A percentile compares a stretch with the other conserved stretches of the same genome.
Evolutionary conservation across 441 rosid genomes (phyloP).

Genomic region (Erysimum cheiri): DNA sequence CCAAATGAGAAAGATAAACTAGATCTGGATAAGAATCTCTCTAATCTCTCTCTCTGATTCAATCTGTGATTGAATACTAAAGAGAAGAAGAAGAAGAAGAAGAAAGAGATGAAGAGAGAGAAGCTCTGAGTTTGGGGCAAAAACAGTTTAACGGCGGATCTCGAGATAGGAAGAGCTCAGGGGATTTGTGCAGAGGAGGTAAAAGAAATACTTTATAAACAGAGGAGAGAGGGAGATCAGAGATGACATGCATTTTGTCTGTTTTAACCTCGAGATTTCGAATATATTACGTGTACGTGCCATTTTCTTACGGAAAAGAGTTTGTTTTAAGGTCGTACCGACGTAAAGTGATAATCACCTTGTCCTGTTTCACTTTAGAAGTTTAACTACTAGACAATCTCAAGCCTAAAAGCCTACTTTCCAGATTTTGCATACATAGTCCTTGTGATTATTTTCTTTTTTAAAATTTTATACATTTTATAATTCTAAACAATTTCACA

Average conservation of each 20-base stretch:
- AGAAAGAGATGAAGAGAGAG: slow-evolving; percentile 10
- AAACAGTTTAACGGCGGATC: slow-evolving; percentile 45
- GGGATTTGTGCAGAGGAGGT: slow-evolving; percentile 42
- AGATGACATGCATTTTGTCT: not conserved
- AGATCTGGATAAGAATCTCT: slow-evolving; percentile 42
- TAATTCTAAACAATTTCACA: not conserved
- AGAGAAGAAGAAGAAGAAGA: slow-evolving; percentile 21
- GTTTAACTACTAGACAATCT: slow-evolving; percentile 1
- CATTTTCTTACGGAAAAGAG: slow-evolving; percentile 39
- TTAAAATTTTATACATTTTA: not conserved
- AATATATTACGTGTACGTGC: slow-evolving; percentile 23
- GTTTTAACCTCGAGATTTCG: slow-evolving; percentile 7
- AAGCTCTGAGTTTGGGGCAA: slow-evolving; percentile 27
- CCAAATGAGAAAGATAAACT: slow-evolving; percentile 16
- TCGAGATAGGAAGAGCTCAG: slow-evolving; percentile 41
- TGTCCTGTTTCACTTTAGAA: slow-evolving; percentile 29
- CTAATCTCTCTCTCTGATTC: slow-evolving; percentile 4
- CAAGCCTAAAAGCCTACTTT: slow-evolving; percentile 30
- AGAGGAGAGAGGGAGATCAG: slow-evolving; percentile 12
- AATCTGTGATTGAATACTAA: slow-evolving; percentile 13
- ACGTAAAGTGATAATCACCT: slow-evolving; percentile 3
- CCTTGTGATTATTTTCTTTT: slow-evolving; percentile 8
- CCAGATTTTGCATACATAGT: not conserved
- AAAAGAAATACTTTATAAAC: slow-evolving; percentile 44
- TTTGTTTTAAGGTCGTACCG: slow-evolving; percentile 39